These are phyloP conservation scores for Hirschioporus abietinus DNA, from an alignment of 768 basidiomycete species.

Conservation along the genomic window DNA sequence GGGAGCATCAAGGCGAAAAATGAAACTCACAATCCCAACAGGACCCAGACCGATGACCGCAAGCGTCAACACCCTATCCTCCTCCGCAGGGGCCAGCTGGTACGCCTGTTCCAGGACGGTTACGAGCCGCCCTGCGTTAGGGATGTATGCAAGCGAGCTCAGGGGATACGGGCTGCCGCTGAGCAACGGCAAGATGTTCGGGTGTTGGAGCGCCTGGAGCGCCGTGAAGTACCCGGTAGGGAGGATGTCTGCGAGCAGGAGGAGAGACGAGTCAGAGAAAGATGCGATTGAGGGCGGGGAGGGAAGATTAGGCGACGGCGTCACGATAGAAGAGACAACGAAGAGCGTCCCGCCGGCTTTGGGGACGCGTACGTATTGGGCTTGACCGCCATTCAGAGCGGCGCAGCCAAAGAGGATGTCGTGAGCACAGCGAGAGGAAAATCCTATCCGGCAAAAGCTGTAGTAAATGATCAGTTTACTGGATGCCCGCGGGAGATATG, in stretches of 20 bases:
- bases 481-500: too few relatives aligned
- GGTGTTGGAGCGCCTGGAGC: constrained; percentile 64
- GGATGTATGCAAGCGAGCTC: neutral
- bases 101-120: neutral
- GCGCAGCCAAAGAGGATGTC: constrained; percentile 64
- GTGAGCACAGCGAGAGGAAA: constrained; percentile 61
- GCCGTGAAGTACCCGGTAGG: constrained; percentile 79
- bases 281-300: neutral
- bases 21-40: constrained; percentile 59
- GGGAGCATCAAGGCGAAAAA: neutral
- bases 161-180: constrained; percentile 57
- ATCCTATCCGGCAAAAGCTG: constrained; percentile 70
- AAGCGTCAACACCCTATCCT: constrained; percentile 52
- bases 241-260: constrained; percentile 72
- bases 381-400: constrained; percentile 65
- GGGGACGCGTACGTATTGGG: constrained; percentile 73
- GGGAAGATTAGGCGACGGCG: constrained; percentile 15
- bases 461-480: neutral
- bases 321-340: constrained; percentile 35
- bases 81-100: constrained; percentile 15
- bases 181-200: constrained; percentile 61
- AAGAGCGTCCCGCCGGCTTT: constrained; percentile 74
- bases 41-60: constrained; percentile 74
- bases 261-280: constrained; percentile 59
- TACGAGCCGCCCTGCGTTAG: neutral